Conservation (phyloP, 2,329 filamentous ascomycete genomes). For the Lachnellula suecica region DNA sequence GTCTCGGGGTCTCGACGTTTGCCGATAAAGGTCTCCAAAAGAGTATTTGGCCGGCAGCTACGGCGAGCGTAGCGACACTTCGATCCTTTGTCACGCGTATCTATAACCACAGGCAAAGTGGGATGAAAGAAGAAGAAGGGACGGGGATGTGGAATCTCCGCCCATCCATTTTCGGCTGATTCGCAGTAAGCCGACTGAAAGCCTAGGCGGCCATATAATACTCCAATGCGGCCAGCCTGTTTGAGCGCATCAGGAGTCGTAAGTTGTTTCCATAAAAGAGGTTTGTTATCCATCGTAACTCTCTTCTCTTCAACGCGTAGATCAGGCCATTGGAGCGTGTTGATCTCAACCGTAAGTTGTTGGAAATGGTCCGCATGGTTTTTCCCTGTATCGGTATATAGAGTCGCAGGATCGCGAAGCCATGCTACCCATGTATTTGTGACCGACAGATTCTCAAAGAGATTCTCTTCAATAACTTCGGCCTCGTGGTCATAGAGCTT, state of each 20-base stretch:
- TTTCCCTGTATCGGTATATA: conserved; percentile 67
- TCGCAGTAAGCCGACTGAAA: conserved; percentile 72
- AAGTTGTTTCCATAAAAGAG: conserved; percentile 71
- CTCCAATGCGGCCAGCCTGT: conserved; percentile 45
- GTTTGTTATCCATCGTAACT: conserved; percentile 32
- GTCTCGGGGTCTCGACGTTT: too few relatives aligned
- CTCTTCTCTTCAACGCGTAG: conserved; percentile 29
- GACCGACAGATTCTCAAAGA: conserved; percentile 72
- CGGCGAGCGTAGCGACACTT: conserved; percentile 84
- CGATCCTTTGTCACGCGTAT: conserved; percentile 85
- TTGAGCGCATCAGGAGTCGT: conserved; percentile 41
- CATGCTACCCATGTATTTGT: conserved; percentile 75
- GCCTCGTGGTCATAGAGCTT: conserved; percentile 68
- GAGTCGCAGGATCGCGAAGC: conserved; percentile 70
- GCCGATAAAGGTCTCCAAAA: conserved; percentile 78
- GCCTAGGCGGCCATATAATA: conserved; percentile 78
- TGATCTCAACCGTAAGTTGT: conserved; percentile 32
- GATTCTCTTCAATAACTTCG: conserved; percentile 69
- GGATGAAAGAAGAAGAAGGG: conserved; percentile 89
- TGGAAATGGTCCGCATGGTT: conserved; percentile 68
- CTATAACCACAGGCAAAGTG: conserved; percentile 85
- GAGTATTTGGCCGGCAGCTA: conserved; percentile 89
- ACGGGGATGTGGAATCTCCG: conserved; percentile 60
- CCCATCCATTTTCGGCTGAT: conserved; percentile 65
- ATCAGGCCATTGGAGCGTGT: conserved; percentile 28